Evolutionary conservation across 495 filamentous ascomycete species (phyloP).

Genomic region (Podospora appendiculata): DNA sequence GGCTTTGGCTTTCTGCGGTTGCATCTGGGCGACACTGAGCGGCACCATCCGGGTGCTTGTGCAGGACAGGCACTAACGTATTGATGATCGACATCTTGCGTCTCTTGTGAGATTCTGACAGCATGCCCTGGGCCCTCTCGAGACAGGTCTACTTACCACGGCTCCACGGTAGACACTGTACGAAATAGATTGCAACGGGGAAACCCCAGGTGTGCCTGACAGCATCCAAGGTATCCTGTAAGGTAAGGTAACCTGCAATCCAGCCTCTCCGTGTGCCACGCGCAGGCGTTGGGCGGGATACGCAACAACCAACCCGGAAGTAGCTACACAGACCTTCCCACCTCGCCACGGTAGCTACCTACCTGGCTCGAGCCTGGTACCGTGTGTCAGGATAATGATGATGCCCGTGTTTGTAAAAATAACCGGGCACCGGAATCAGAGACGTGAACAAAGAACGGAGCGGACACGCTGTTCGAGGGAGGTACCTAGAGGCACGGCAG

Average conservation of each 20-base stretch:
- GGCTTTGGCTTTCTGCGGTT: neutral
- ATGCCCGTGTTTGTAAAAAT: too few species aligned
- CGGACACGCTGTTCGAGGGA: too few species aligned
- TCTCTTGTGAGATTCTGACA: neutral
- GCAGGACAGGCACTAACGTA: neutral
- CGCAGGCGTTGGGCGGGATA: neutral
- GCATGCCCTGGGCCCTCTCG: neutral
- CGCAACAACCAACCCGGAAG: neutral
- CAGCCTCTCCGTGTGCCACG: neutral
- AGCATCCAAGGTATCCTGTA: too few species aligned
- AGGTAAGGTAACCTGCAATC: too few species aligned
- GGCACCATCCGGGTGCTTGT: conserved; percentile 1
- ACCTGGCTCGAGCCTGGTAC: too few species aligned
- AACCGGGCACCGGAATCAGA: neutral
- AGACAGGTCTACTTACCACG: too few species aligned
- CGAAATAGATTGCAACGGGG: too few species aligned
- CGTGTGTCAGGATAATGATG: too few species aligned
- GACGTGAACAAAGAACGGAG: neutral
- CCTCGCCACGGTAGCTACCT: neutral
- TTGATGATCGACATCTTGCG: neutral
- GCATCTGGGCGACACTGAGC: neutral
- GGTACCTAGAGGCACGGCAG: too few species aligned
- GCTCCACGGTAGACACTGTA: too few species aligned
- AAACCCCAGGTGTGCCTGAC: too few species aligned
- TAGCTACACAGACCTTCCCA: too few species aligned